A percentile compares a stretch with the other conserved stretches of the same genome.
Conservation (phyloP, 1,284 basidiomycete species). For the Tremellales sp. region DNA sequence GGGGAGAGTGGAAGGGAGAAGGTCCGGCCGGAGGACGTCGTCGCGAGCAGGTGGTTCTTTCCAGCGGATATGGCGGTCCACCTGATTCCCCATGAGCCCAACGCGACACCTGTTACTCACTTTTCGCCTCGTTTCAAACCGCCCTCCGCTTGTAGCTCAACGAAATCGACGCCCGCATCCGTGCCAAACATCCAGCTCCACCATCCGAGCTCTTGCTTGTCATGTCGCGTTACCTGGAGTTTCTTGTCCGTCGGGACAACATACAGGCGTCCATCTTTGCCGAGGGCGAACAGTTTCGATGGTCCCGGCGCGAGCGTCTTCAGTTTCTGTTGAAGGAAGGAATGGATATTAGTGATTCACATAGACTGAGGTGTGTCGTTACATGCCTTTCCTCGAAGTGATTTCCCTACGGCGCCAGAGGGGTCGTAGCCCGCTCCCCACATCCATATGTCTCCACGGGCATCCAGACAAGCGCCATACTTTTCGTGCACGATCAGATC, state of each 20-base stretch:
- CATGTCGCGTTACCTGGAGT: slow-evolving; percentile 30
- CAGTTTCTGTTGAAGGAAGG: slow-evolving; percentile 59
- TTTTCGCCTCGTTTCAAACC: slow-evolving; percentile 56
- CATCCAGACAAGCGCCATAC: slow-evolving; percentile 80
- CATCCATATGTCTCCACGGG: slow-evolving; percentile 80
- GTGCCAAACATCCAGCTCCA: slow-evolving; percentile 36
- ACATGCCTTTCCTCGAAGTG: slow-evolving; percentile 66
- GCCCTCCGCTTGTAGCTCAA: slow-evolving; percentile 53
- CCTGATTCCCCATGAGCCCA: slow-evolving; percentile 47
- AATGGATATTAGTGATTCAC: neutral
- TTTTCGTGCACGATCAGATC: slow-evolving; percentile 69
- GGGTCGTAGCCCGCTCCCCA: slow-evolving; percentile 66
- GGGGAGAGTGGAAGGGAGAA: slow-evolving; percentile 74
- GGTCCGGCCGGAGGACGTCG: slow-evolving; percentile 75
- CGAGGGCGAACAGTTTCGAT: slow-evolving; percentile 64
- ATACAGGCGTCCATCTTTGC: slow-evolving; percentile 68
- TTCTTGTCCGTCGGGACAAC: slow-evolving; percentile 57
- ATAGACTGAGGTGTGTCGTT: neutral
- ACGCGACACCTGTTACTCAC: slow-evolving; percentile 25
- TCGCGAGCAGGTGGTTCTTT: slow-evolving; percentile 73
- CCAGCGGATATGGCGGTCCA: slow-evolving; percentile 72
- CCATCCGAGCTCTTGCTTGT: slow-evolving; percentile 27
- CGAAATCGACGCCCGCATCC: slow-evolving; percentile 45
- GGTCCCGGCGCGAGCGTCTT: slow-evolving; percentile 56
- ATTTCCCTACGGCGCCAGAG: slow-evolving; percentile 48